Evolutionary conservation across 306 rosid species (phyloP), one percentile per base, ranked within the genome.

Genomic region (Trifolium subterraneum): DNA sequence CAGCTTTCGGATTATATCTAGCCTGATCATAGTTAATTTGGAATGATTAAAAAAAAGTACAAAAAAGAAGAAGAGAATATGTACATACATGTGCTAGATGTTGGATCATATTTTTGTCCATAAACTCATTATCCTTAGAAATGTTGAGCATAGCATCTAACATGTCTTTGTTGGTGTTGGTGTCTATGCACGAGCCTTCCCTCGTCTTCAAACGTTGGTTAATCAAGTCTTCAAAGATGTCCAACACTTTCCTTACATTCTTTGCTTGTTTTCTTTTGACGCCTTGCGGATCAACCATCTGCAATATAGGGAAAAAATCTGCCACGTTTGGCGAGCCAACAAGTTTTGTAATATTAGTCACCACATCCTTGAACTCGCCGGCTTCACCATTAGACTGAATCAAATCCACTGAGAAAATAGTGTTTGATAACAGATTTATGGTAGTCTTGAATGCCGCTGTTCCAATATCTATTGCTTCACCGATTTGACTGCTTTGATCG

Each of bases 241-340:
- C 72, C 0, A 78, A 64, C 27, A 78, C 50, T 50, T 63, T 71
- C 39, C 0, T 8, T 1, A 63, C 72, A 7, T 78, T 71, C 68
- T 78, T 52, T 22, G 72, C 20, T 27, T 71, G 82, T 3, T 10
- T 19, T 6, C 66, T 65, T 27, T 64, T 78, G 2, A 78, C 15
- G 1, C 82, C 82, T 12, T 78, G 72, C 9, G 73, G 82, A 3
- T 78, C 82, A 42, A 78, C 6, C 60, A 41, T 38, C 72, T 18
- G 71, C 11, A 78, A 41, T 14, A 71, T 2, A 1, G 68, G 82
- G 14, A 78, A 78, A 39, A 10, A 71, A 63, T 78, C 82, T 0
- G 82, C 82, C 31, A 78, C 7, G 20, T 78, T 78, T 23, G 77
- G 82, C 1, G 82, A 71, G 65, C 82, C 82, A 27, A 54, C 82